Evolutionary conservation across 2,329 filamentous ascomycete species (phyloP), one percentile per base, ranked within the genome.

Genomic region (Clonostachys rosea): DNA sequence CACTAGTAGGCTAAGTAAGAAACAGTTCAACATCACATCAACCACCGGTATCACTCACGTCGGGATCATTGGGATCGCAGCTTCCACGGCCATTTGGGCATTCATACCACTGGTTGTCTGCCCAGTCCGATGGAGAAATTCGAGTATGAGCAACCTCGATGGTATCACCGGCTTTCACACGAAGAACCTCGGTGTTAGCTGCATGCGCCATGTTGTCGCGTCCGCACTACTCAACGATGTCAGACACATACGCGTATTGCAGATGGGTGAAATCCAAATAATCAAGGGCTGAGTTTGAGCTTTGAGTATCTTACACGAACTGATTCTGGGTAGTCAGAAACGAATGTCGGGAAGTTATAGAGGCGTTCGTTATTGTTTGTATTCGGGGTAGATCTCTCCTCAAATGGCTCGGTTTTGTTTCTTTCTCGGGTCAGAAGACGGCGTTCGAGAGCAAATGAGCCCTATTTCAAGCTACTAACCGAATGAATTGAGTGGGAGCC

Each of bases 361-460:
- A 12, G 11, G 36, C 44, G 44, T 16, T 20, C 34, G 5, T 46
- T 46, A 24, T 13, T 30, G 13, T 24, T 40, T 17, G 14, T 40
- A 13, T 41, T 46, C 3, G 44, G 44, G 16, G 44, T 46, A 5
- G 36, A 12, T 5, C 6, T 37, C 20, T 46, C 44, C 17, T 30
- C 36, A 34, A 46, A 46, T 11, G 44, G 17, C 35, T 40, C 42
- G 6, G 44, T 46, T 34, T 46, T 40, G 44, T 46, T 46, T 13
- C 37, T 43, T 24, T 43, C 6, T 13, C 8, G 24, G 1, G 20
- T 14, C 13, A 13, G 40, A 42, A 17, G 16, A 42, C 4, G 17
- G 2, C 8, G 8, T n/a, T n/a, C n/a, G 20, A 20, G n/a, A 8
- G n/a, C 14, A 42, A 13, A 10, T 43, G 12, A 34, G 42, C 11